A percentile compares a stretch with the other conserved stretches of the same genome.
Conservation (phyloP, 495 filamentous ascomycete genomes). For the Neurospora cerealis region DNA sequence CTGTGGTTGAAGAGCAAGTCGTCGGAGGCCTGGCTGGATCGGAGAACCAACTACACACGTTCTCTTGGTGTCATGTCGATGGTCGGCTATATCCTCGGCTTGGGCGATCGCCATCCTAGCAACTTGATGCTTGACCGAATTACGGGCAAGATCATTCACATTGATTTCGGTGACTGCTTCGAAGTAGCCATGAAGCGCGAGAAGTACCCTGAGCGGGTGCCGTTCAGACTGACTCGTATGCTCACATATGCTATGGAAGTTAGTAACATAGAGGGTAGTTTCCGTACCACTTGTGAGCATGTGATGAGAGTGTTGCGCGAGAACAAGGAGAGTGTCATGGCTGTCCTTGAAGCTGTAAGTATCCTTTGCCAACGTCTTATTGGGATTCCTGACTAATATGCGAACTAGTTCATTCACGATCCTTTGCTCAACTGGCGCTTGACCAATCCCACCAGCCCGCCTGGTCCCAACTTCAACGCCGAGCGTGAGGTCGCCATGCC, state of each 20-base stretch:
- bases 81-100: constrained; percentile 96
- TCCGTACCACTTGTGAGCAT: constrained; percentile 92
- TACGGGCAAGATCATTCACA: constrained; percentile 93
- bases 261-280: constrained; percentile 97
- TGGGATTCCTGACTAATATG: constrained; percentile 8
- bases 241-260: constrained; percentile 99
- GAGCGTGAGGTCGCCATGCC: constrained; percentile 50
- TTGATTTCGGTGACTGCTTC: constrained; percentile 99
- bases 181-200: constrained; percentile 99
- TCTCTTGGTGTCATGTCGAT: constrained; percentile 99
- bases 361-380: not conserved
- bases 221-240: constrained; percentile 96
- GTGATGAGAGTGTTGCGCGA: constrained; percentile 95
- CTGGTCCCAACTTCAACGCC: constrained; percentile 66
- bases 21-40: constrained; percentile 93
- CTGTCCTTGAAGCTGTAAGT: constrained; percentile 92
- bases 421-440: constrained; percentile 95
- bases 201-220: constrained; percentile 95
- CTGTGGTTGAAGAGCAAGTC: constrained; percentile 98
- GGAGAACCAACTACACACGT: constrained; percentile 94
- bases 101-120: constrained; percentile 92
- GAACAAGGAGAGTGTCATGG: constrained; percentile 98
- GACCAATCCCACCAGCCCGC: constrained; percentile 70
- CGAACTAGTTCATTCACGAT: constrained; percentile 83
- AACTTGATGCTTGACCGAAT: constrained; percentile 94